Conservation (phyloP, 257 asterid species). For the Nicotiana noctiflora region DNA sequence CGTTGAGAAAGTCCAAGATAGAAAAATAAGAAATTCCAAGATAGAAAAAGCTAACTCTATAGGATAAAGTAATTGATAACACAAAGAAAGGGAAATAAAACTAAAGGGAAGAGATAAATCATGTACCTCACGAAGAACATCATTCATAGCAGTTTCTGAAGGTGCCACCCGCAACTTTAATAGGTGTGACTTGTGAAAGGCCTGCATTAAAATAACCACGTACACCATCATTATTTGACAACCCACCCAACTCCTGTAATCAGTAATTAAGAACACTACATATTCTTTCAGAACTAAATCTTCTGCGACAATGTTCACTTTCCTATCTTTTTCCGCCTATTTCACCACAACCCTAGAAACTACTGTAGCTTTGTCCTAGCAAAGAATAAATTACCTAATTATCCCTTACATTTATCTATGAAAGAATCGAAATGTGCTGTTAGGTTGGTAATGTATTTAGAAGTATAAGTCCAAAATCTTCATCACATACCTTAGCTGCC, state of each 20-base stretch:
- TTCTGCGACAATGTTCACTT: not conserved
- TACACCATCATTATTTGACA: not conserved
- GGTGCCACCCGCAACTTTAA: slow-evolving; percentile 92
- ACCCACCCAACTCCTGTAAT: not conserved
- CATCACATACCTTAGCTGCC: not conserved
- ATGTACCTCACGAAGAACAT: slow-evolving; percentile 92
- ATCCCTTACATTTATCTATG: not conserved
- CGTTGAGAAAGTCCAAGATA: not conserved
- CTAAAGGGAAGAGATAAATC: slow-evolving; percentile 2
- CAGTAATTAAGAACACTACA: not conserved
- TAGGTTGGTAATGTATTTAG: not conserved
- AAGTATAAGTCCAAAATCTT: not conserved
- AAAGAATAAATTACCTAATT: not conserved
- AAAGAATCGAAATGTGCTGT: not conserved
- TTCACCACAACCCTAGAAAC: not conserved
- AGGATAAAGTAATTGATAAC: not conserved
- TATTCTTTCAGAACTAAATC: not conserved
- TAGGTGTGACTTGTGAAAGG: slow-evolving; percentile 96
- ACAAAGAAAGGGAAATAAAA: not conserved
- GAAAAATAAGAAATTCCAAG: not conserved
- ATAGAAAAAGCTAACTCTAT: not conserved
- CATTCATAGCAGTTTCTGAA: slow-evolving; percentile 98
- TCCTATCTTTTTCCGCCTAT: not conserved
- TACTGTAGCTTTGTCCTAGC: not conserved
- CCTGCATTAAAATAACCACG: slow-evolving; percentile 35